phyloP scores from a whole-genome alignment of 768 basidiomycete species.

The Lactarius tabidus region DNA sequence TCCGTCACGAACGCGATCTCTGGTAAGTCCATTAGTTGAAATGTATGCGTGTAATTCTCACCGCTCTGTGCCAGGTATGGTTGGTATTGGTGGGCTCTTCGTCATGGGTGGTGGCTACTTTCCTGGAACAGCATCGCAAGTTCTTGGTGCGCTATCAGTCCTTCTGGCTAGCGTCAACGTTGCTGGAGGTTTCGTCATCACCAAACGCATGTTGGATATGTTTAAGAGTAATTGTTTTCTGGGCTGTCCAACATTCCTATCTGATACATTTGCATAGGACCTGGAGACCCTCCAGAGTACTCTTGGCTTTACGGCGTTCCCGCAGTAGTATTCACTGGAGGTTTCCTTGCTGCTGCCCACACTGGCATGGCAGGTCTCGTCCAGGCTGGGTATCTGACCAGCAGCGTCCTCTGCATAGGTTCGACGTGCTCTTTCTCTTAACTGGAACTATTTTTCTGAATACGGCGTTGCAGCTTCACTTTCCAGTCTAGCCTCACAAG shows the following conservation, averaged over 20 bases:
- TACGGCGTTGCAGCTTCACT: conserved; percentile 52
- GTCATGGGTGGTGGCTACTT: conserved; percentile 88
- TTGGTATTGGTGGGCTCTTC: conserved; percentile 81
- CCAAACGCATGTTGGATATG: conserved; percentile 91
- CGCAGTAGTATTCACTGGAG: conserved; percentile 77
- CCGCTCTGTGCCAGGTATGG: conserved; percentile 46
- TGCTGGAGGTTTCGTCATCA: conserved; percentile 83
- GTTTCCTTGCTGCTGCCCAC: conserved; percentile 75
- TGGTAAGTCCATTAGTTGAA: conserved; percentile 40
- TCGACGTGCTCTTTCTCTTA: conserved; percentile 9
- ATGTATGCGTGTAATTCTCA: background rate
- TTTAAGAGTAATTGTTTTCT: conserved; percentile 61
- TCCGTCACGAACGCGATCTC: conserved; percentile 89
- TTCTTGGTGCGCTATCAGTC: conserved; percentile 77
- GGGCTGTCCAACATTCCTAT: background rate
- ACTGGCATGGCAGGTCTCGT: conserved; percentile 84
- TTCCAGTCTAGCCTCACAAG: conserved; percentile 73
- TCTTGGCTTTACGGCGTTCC: conserved; percentile 79
- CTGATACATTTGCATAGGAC: conserved; percentile 41
- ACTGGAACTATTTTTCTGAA: background rate
- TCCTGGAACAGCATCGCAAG: conserved; percentile 77
- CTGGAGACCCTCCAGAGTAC: conserved; percentile 85
- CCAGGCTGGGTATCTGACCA: conserved; percentile 82
- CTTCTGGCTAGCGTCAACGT: conserved; percentile 86
- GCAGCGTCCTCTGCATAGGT: conserved; percentile 86